Percentiles rank a stretch among this genome's conserved stretches.
Evolutionary conservation across 495 filamentous ascomycete species (phyloP).

Genomic region (Neurospora sp.): DNA sequence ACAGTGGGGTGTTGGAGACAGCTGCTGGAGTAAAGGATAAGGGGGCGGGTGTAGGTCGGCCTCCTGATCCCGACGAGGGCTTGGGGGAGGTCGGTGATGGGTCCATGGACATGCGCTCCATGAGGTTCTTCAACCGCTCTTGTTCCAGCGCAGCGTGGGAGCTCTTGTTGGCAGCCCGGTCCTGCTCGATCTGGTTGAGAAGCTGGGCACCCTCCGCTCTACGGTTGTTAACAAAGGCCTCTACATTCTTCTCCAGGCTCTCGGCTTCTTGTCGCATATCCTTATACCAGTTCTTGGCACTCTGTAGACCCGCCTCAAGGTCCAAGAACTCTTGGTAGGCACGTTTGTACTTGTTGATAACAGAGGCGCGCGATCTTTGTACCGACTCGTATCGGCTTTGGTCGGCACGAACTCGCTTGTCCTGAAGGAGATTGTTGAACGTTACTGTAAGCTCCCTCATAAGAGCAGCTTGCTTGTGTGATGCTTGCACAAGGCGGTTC

Average conservation of each 20-base stretch:
- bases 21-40: slow-evolving; percentile 17
- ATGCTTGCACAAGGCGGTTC: slow-evolving; percentile 78
- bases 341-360: slow-evolving; percentile 81
- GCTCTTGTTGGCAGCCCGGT: slow-evolving; percentile 54
- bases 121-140: slow-evolving; percentile 73
- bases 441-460: slow-evolving; percentile 91
- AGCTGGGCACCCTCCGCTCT: slow-evolving; percentile 86
- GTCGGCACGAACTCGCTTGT: slow-evolving; percentile 86
- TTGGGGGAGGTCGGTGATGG: slow-evolving; percentile 32
- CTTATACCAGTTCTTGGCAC: slow-evolving; percentile 84
- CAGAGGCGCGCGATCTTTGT: slow-evolving; percentile 68
- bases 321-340: slow-evolving; percentile 89
- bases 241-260: slow-evolving; percentile 91
- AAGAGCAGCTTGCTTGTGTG: slow-evolving; percentile 83
- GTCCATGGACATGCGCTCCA: slow-evolving; percentile 91
- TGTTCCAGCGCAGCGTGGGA: slow-evolving; percentile 77
- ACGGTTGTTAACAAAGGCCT: slow-evolving; percentile 91
- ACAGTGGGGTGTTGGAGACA: slow-evolving; percentile 13
- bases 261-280: slow-evolving; percentile 96
- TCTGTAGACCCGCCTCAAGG: slow-evolving; percentile 70
- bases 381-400: slow-evolving; percentile 89
- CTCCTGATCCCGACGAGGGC: slow-evolving; percentile 15
- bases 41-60: slow-evolving; percentile 36
- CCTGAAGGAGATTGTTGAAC: slow-evolving; percentile 81
- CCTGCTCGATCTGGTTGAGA: slow-evolving; percentile 75